Percentiles rank a stretch among this genome's conserved stretches.
Conservation (phyloP, 1,284 basidiomycete genomes). For the Ustilago curta region DNA sequence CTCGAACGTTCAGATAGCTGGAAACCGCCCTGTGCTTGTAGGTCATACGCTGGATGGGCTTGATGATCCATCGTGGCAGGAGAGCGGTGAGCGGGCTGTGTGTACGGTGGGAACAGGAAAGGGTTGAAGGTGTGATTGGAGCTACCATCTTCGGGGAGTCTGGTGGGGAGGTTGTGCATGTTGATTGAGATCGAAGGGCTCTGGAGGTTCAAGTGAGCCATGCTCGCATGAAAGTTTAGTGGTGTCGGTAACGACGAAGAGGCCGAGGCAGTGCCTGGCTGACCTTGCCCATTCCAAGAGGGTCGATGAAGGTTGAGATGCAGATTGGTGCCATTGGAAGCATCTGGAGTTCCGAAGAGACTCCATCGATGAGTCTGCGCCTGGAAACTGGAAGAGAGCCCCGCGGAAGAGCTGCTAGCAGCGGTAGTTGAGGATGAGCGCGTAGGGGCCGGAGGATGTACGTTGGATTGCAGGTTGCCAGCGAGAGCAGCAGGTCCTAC, state of each 20-base stretch:
- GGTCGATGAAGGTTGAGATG: constrained; percentile 39
- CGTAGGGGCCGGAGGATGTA: constrained; percentile 9
- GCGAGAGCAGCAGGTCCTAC: constrained; percentile 55
- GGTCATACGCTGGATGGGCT: not conserved
- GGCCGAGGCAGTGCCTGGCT: constrained; percentile 23
- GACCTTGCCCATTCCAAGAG: constrained; percentile 15
- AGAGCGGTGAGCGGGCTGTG: constrained; percentile 18
- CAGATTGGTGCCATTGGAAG: constrained; percentile 18
- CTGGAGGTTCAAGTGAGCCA: constrained; percentile 56
- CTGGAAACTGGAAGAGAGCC: constrained; percentile 40
- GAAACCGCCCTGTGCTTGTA: not conserved
- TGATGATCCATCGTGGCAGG: constrained; percentile 5
- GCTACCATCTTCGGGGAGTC: constrained; percentile 17
- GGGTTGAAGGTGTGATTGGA: constrained; percentile 43
- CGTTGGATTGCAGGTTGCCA: constrained; percentile 11
- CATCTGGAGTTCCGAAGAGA: constrained; percentile 36
- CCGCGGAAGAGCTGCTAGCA: constrained; percentile 13
- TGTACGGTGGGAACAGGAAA: constrained; percentile 50
- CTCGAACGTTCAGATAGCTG: constrained; percentile 19
- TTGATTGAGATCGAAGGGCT: constrained; percentile 26
- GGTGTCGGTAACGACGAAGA: constrained; percentile 44
- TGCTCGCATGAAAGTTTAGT: constrained; percentile 47
- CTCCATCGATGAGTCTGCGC: constrained; percentile 46
- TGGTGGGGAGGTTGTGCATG: constrained; percentile 7
- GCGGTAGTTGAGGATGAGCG: constrained; percentile 15